Evolutionary conservation across 2,329 filamentous ascomycete species (phyloP).

Genomic region (Colletotrichum liriopes): DNA sequence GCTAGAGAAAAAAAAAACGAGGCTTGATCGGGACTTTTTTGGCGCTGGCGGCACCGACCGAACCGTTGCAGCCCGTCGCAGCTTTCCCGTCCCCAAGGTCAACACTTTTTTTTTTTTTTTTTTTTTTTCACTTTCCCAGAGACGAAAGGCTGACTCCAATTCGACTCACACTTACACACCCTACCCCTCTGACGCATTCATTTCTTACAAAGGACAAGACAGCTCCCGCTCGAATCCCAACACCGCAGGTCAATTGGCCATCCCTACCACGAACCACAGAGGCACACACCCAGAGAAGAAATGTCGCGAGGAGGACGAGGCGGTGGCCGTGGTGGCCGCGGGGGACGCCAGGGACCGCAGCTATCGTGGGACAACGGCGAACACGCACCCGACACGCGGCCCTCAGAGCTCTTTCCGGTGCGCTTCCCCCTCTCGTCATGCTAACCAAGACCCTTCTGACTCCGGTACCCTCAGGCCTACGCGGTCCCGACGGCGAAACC

Average conservation of each 20-base stretch:
- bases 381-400: slow-evolving; percentile 69
- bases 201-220: too few relatives aligned
- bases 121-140: neutral
- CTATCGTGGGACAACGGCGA: slow-evolving; percentile 66
- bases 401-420: slow-evolving; percentile 74
- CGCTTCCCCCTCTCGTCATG: slow-evolving; percentile 41
- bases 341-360: slow-evolving; percentile 63
- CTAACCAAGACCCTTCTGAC: neutral
- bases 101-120: neutral
- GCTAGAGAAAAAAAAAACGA: slow-evolving; percentile 14
- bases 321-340: slow-evolving; percentile 66
- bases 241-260: too few relatives aligned
- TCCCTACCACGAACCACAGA: neutral
- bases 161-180: neutral
- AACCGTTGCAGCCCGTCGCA: slow-evolving; percentile 1
- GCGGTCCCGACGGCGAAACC: slow-evolving; percentile 62
- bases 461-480: slow-evolving; percentile 59
- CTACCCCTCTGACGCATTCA: neutral
- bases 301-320: slow-evolving; percentile 70
- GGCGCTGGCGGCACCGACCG: neutral
- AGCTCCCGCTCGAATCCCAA: too few relatives aligned
- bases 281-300: neutral
- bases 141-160: slow-evolving; percentile 1
- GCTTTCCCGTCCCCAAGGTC: too few relatives aligned
- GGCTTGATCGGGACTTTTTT: neutral